These are phyloP conservation scores for Talaromyces adpressus DNA, from an alignment of 495 filamentous ascomycete genomes.

Conservation along the genomic window DNA sequence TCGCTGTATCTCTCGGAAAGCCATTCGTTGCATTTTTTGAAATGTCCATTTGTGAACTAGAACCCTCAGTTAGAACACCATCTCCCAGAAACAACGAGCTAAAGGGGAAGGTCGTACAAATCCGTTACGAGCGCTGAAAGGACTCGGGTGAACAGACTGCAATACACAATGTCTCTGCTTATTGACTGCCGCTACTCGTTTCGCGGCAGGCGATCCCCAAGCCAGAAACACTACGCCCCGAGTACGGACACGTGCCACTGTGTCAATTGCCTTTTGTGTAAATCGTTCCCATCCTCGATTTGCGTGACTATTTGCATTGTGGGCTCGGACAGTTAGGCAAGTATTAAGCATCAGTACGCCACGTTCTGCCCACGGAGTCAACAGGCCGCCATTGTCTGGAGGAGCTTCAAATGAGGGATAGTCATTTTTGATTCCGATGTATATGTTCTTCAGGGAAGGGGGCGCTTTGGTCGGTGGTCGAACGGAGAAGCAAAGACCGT, in stretches of 20 bases:
- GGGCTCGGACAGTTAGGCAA: slow-evolving; percentile 82
- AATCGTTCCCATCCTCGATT: slow-evolving; percentile 86
- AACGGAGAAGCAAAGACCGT: slow-evolving; percentile 92
- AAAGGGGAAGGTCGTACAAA: slow-evolving; percentile 45
- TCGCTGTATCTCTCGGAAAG: slow-evolving; percentile 67
- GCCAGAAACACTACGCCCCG: slow-evolving; percentile 88
- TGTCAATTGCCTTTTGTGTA: slow-evolving; percentile 84
- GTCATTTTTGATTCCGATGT: slow-evolving; percentile 74
- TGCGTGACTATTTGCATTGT: slow-evolving; percentile 75
- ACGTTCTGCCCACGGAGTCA: slow-evolving; percentile 88
- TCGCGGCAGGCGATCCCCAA: slow-evolving; percentile 78
- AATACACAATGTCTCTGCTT: slow-evolving; percentile 67
- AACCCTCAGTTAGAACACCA: background rate
- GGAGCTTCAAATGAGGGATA: slow-evolving; percentile 75
- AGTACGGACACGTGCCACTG: slow-evolving; percentile 65
- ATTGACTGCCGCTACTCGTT: slow-evolving; percentile 65
- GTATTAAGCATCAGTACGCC: slow-evolving; percentile 92
- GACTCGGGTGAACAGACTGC: slow-evolving; percentile 84
- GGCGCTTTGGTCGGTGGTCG: slow-evolving; percentile 82
- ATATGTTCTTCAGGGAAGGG: slow-evolving; percentile 87
- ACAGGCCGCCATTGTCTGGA: slow-evolving; percentile 66
- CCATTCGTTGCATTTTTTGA: slow-evolving; percentile 87
- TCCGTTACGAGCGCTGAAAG: slow-evolving; percentile 69
- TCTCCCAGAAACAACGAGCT: background rate
- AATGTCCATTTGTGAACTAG: slow-evolving; percentile 83